phyloP scores from a whole-genome alignment of 208 protist species.

The Angomonas ambiguus region DNA sequence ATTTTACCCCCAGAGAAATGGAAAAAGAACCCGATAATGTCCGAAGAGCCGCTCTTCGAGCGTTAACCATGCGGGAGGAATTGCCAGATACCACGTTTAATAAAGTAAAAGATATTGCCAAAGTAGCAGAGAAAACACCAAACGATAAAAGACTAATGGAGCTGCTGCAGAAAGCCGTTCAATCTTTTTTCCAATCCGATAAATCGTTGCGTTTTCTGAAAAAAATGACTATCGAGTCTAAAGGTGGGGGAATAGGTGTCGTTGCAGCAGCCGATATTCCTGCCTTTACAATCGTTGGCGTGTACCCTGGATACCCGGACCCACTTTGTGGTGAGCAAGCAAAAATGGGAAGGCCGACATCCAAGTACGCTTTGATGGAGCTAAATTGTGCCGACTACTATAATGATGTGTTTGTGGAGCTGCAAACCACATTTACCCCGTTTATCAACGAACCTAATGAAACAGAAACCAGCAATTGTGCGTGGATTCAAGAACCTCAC shows the following conservation, averaged over 20 bases:
- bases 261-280: slow-evolving; percentile 60
- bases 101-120: slow-evolving; percentile 12
- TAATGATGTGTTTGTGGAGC: slow-evolving; percentile 81
- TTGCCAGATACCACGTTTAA: slow-evolving; percentile 24
- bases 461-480: slow-evolving; percentile 78
- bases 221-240: slow-evolving; percentile 34
- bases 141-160: slow-evolving; percentile 23
- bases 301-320: slow-evolving; percentile 82
- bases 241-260: slow-evolving; percentile 60
- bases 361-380: slow-evolving; percentile 78
- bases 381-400: slow-evolving; percentile 84
- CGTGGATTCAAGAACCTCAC: slow-evolving; percentile 81
- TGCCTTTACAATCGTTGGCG: slow-evolving; percentile 64
- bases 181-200: slow-evolving; percentile 50
- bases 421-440: slow-evolving; percentile 66
- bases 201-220: slow-evolving; percentile 36
- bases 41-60: slow-evolving; percentile 33
- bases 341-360: slow-evolving; percentile 54
- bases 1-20: background rate
- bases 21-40: slow-evolving; percentile 30
- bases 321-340: slow-evolving; percentile 65
- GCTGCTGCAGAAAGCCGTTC: slow-evolving; percentile 24
- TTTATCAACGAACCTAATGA: slow-evolving; percentile 85
- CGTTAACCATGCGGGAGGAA: slow-evolving; percentile 44
- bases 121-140: slow-evolving; percentile 9